Evolutionary conservation across 2,329 filamentous ascomycete genomes (phyloP).

Genomic region (Rutstroemia sydowiana): DNA sequence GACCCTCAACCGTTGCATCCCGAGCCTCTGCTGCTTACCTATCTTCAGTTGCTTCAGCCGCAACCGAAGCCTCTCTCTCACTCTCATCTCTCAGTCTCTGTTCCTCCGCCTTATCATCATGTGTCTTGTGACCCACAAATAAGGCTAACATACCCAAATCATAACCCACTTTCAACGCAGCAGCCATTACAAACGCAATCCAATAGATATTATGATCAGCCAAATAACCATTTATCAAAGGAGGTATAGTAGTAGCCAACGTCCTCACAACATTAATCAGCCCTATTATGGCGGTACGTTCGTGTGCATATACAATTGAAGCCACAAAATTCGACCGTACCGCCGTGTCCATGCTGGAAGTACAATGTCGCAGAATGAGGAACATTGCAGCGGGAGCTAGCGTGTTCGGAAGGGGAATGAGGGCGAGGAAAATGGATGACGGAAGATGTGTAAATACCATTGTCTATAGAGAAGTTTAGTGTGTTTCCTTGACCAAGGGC

Average conservation of each 20-base stretch:
- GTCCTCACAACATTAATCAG: slow-evolving; percentile 65
- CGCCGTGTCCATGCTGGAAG: slow-evolving; percentile 62
- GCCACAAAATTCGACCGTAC: slow-evolving; percentile 64
- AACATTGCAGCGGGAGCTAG: slow-evolving; percentile 50
- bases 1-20: no score
- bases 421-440: slow-evolving; percentile 54
- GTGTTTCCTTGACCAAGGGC: no score
- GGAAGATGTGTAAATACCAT: slow-evolving; percentile 73
- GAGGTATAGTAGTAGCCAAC: slow-evolving; percentile 52
- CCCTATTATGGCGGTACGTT: slow-evolving; percentile 67
- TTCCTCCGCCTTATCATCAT: slow-evolving; percentile 23
- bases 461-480: slow-evolving; percentile 40
- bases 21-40: neutral
- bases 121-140: slow-evolving; percentile 33
- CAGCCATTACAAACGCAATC: slow-evolving; percentile 56
- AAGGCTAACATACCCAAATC: slow-evolving; percentile 50
- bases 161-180: slow-evolving; percentile 53
- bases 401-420: slow-evolving; percentile 51
- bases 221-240: slow-evolving; percentile 56
- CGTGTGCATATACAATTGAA: slow-evolving; percentile 52
- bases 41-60: neutral
- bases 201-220: slow-evolving; percentile 50
- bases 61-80: slow-evolving; percentile 16
- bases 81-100: slow-evolving; percentile 15
- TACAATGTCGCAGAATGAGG: slow-evolving; percentile 53